Conservation (phyloP, 2,329 filamentous ascomycete genomes). For the Phyllosticta ampelicida region DNA sequence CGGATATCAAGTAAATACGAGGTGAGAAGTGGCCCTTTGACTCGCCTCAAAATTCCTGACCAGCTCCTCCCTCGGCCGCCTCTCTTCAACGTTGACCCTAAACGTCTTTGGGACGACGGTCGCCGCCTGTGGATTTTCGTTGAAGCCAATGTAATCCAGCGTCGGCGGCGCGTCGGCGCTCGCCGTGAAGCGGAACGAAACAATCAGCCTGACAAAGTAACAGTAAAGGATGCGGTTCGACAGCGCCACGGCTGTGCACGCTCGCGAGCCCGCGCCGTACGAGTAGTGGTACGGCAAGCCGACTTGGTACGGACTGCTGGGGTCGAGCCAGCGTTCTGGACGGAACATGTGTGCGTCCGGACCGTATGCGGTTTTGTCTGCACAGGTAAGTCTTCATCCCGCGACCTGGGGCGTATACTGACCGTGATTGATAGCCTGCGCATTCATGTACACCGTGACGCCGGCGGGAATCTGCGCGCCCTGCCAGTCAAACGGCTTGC, state of each 20-base stretch:
- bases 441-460: slow-evolving; percentile 8
- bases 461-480: slow-evolving; percentile 2
- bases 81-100: slow-evolving; percentile 1
- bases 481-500: slow-evolving; percentile 3
- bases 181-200: slow-evolving; percentile 7
- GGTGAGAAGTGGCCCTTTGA: slow-evolving; percentile 1
- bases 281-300: slow-evolving; percentile 5
- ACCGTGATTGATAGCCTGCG: slow-evolving; percentile 10
- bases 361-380: slow-evolving; percentile 6
- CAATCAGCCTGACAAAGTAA: slow-evolving; percentile 3
- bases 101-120: slow-evolving; percentile 7
- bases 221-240: slow-evolving; percentile 7
- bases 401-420: not conserved
- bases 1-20: not conserved
- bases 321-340: slow-evolving; percentile 6
- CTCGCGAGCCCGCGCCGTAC: slow-evolving; percentile 8
- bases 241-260: slow-evolving; percentile 3
- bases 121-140: slow-evolving; percentile 6
- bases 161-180: slow-evolving; percentile 1
- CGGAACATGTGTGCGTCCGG: slow-evolving; percentile 6
- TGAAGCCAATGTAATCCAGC: slow-evolving; percentile 7
- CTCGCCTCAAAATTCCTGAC: slow-evolving; percentile 3
- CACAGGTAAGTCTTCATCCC: not conserved
- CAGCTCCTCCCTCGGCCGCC: slow-evolving; percentile 4
- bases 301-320: slow-evolving; percentile 1